Evolutionary conservation across 257 asterid genomes (phyloP), one percentile per base, ranked within the genome.

Genomic region (Rhazya stricta): DNA sequence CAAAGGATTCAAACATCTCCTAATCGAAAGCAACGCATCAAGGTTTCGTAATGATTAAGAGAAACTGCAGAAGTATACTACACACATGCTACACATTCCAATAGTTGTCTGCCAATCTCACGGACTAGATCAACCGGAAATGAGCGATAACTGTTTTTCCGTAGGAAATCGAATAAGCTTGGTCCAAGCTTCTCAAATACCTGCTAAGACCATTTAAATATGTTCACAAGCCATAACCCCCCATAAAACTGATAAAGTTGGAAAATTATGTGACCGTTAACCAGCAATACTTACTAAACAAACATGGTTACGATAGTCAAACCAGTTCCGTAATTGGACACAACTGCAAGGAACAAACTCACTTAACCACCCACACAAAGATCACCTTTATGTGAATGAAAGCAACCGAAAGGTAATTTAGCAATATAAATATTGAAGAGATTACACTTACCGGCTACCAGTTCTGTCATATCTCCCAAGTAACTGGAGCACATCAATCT

Each of bases 121-220:
- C 89, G 88, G 74, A 86, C 89, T 81, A 86, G 88, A 69, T 86
- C 89, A 86, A 83, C 89, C 9, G 86, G 89, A 83, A 86, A 86
- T 81, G 89, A 80, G 77, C 88, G 83, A 70, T 81, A 86, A 81
- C 67, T 81, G 88, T 86, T 86, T 86, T 86, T 83, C 76, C 85
- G 83, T 74, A 86, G 89, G 76, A 83, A 86, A 86, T 86, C 89
- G 78, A 83, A 86, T 83, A 83, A 86, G 79, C 89, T 86, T 77
- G 89, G 89, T 58, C 89, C 89, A 86, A 86, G 89, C 89, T 79
- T 86, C 87, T 86, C 89, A 86, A 86, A 86, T 76, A 86, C 89
- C 89, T 86, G 86, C 79, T 79, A 81, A 86, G 80, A 81, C 77
- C 84, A 82, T 81, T 83, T 83, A 77, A 76, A 83, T 79, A 69